A percentile compares a stretch with the other conserved stretches of the same genome.
These are phyloP conservation scores for Gracilaria gracilis DNA, from an alignment of 23 red algal species.

Conservation along the genomic window DNA sequence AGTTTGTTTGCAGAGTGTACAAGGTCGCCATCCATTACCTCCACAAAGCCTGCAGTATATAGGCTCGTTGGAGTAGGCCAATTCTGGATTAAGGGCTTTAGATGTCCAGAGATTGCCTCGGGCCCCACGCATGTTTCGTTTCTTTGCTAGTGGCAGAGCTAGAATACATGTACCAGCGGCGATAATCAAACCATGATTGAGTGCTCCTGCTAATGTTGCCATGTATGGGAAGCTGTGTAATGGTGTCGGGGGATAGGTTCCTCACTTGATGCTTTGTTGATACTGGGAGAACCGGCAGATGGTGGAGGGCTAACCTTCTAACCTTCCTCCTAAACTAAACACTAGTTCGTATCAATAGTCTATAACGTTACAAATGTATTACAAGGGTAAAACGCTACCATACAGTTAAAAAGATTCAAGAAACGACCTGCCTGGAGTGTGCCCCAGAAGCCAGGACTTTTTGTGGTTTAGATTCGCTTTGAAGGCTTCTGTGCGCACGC, in stretches of 20 bases:
- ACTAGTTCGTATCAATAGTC: too few species aligned
- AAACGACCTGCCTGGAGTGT: too few species aligned
- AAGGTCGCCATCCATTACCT: conserved; percentile 57
- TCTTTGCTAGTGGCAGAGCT: conserved; percentile 47
- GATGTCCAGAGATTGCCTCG: conserved; percentile 60
- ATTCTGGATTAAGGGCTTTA: background rate
- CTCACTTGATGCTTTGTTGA: too few species aligned
- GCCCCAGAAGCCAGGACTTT: too few species aligned
- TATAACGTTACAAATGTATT: too few species aligned
- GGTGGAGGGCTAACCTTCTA: too few species aligned
- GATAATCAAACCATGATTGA: conserved; percentile 7
- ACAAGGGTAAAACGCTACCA: too few species aligned
- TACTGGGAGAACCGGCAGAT: too few species aligned
- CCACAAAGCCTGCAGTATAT: conserved; percentile 76
- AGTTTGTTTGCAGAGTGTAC: conserved; percentile 49
- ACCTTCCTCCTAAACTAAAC: too few species aligned
- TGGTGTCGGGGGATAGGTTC: background rate
- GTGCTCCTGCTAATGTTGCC: background rate
- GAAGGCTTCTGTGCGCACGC: too few species aligned
- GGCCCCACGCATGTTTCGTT: conserved; percentile 30
- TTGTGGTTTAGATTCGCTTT: too few species aligned
- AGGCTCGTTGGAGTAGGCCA: background rate
- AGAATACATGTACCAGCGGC: conserved; percentile 19
- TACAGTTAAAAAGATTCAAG: too few species aligned
- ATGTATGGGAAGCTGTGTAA: background rate